Evolutionary conservation across 176 grass and related monocot genomes (phyloP), one percentile per base, ranked within the genome.

Genomic region (Phoenix roebelenii): DNA sequence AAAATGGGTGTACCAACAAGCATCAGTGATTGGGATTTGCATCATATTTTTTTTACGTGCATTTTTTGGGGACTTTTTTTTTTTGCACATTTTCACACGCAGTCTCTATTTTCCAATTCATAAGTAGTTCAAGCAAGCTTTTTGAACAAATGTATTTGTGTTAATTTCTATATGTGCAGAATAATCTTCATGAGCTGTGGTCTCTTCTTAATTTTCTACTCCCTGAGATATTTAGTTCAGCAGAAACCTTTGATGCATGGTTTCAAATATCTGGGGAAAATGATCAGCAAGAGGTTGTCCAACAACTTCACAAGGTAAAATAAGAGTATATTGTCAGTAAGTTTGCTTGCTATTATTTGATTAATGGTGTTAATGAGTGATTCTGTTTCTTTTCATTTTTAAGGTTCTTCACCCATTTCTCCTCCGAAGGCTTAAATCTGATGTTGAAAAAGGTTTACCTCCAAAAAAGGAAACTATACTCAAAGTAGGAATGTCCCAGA

Each of bases 351-450:
- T 54, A 49, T 77, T 44, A 44, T 44, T 44, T 7, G 35, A 44
- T 44, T 44, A 44, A 44, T 44, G 7, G 35, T 44, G 10, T 44
- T 35, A 44, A 12, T 10, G 5, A 44, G 9, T 44, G 12, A 44
- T 44, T 30, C 28, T 44, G 35, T 49, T 18, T 59, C 25, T 61
- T 23, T 54, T 14, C 48, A 16, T 55, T 66, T 18, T 89, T 56
- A 85, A 98, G 93, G 93, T 98, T 80, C 81, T 98, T 77, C 93
- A 87, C 3, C 93, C 93, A 12, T 98, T 98, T 92, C 81, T 98
- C 71, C 87, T 98, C 49, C 58, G 93, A 39, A 92, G 93, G 54
- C 84, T 98, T 54, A 98, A 98, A 63, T 98, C 93, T 64, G 93
- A 98, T 75, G 93, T 98, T 20, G 93, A 98, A 60, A 98, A 98